phyloP scores from a whole-genome alignment of 2,329 filamentous ascomycete species.

The Colletotrichum cereale region DNA sequence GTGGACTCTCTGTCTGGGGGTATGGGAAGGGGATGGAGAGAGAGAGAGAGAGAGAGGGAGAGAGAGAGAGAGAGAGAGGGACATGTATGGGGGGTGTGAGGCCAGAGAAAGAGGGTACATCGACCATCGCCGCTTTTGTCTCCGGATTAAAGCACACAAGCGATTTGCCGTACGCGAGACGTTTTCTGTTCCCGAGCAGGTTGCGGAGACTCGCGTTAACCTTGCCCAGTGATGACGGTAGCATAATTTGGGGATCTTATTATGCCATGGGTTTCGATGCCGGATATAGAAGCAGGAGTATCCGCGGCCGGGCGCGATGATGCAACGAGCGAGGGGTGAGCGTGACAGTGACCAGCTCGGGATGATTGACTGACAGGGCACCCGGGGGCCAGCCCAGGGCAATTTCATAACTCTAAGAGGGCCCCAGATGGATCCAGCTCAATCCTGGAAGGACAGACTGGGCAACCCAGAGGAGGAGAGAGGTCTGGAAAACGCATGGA shows the following conservation, averaged over 20 bases:
- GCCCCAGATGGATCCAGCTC: conserved; percentile 44
- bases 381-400: conserved; percentile 43
- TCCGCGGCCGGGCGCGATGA: conserved; percentile 55
- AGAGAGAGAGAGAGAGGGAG: conserved; percentile 26
- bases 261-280: conserved; percentile 65
- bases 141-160: conserved; percentile 61
- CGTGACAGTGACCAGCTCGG: conserved; percentile 47
- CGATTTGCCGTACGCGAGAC: conserved; percentile 63
- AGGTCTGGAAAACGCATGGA: conserved; percentile 55
- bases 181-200: conserved; percentile 60
- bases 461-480: conserved; percentile 44
- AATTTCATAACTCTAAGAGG: conserved; percentile 50
- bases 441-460: conserved; percentile 48
- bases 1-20: conserved; percentile 39
- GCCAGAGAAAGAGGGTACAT: conserved; percentile 45
- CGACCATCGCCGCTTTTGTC: conserved; percentile 56
- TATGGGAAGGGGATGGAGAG: conserved; percentile 30
- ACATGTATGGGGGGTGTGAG: conserved; percentile 35
- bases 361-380: conserved; percentile 51
- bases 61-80: conserved; percentile 25
- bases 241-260: conserved; percentile 73
- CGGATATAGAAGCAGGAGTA: conserved; percentile 65
- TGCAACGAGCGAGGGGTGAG: conserved; percentile 54
- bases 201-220: conserved; percentile 56
- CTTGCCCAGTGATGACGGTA: conserved; percentile 63